Base-by-base conservation (phyloP, 306 rosid species). In the Fragaria ananassa region DNA sequence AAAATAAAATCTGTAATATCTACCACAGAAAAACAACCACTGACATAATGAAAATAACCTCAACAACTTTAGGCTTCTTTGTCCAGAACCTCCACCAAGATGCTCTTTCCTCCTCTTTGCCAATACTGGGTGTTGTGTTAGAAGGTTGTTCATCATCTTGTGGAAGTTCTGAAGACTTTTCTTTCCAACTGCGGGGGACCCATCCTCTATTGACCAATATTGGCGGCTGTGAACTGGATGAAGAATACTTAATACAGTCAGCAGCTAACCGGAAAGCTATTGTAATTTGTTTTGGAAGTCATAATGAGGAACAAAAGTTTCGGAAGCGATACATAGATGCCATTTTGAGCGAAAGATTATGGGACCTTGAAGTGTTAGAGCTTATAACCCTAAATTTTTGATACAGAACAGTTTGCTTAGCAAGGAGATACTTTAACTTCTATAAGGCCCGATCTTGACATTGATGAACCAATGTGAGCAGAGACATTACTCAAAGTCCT, bases 11-110 rank as follows among this genome's bases (percentile, higher is more conserved):
- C 23, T 53, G 53, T 23, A 53, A 74, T 19, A 77, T 68, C 75
- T 60, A 54, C 49, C 39, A 71, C 13, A 41, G 58, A 75, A 71
- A 46, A 79, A 81, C 60, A 79, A 81, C 60, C 31, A 12, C 70
- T 27, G 68, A 60, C 8, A 47, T 54, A 29, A 79, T 60, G 64
- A 76, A 56, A 41, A 77, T 25, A 78, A 92, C 99, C 99, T 92
- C 84, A 13, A 53, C 75, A 31, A 45, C 78, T 83, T 76, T 47
- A 27, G 87, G 79, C 44, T 76, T 85, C 78, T 81, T 82, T 37
- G 85, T 82, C 99, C 99, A 92, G 79, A 92, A 83, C 74, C 83
- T 89, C 99, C 97, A 92, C 99, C 99, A 89, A 51, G 99, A 85
- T 82, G 76, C 80, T 81, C 71, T 76, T 81, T 77, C 86, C 12